Conservation (phyloP, 257 asterid genomes). For the Verbascum thapsus region DNA sequence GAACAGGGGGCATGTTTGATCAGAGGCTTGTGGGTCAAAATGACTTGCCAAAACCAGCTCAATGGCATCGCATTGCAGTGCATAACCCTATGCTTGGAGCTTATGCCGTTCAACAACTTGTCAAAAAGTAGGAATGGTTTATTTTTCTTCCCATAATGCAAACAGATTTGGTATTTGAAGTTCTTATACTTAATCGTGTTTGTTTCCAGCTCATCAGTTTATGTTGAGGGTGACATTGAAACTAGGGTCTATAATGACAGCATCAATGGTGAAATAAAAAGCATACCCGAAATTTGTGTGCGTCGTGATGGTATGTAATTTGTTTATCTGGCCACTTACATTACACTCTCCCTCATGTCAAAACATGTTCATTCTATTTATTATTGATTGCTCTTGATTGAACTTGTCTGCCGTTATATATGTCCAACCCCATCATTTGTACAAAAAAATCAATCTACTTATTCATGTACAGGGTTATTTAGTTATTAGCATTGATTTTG, state of each 20-base stretch:
- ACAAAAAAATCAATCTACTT: background rate
- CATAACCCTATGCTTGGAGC: conserved; percentile 86
- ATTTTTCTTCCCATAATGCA: background rate
- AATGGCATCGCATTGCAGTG: conserved; percentile 97
- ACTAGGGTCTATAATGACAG: conserved; percentile 95
- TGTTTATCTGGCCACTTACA: background rate
- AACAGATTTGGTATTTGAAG: conserved; percentile 10
- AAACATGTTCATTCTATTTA: conserved; percentile 17
- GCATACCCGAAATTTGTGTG: conserved; percentile 93
- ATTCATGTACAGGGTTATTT: background rate
- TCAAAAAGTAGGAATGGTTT: conserved; percentile 57
- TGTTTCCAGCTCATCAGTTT: conserved; percentile 84
- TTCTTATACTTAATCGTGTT: conserved; percentile 35
- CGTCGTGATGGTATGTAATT: conserved; percentile 82
- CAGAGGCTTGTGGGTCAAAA: conserved; percentile 61
- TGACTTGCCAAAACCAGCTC: conserved; percentile 82
- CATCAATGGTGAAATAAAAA: conserved; percentile 84
- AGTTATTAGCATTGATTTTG: background rate
- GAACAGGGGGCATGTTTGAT: conserved; percentile 96
- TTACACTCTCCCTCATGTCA: background rate
- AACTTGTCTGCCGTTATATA: background rate
- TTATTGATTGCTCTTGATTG: background rate
- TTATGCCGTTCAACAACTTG: conserved; percentile 86
- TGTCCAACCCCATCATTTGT: background rate
- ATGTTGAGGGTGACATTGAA: conserved; percentile 96